Base-by-base conservation (phyloP, 192 early-diverging fungal species). In the Mortierella hygrophila region DNA sequence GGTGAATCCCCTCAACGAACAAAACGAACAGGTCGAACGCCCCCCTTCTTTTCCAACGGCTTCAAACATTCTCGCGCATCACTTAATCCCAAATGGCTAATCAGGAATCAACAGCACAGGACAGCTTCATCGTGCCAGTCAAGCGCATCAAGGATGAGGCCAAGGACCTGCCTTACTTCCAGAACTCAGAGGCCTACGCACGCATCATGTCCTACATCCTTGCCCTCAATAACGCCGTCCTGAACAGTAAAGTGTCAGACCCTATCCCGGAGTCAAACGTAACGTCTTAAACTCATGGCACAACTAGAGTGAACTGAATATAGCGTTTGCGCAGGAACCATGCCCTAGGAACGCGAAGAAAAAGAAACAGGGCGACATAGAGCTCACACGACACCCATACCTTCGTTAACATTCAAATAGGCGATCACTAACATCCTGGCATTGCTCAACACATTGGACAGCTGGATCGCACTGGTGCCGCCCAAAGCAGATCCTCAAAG, bases 391-490 rank as follows among this genome's bases (percentile, higher is more conserved):
- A 11, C 57, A 60, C 72, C 11, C 3, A 10, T 72, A 55, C 72
- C 20, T 72, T 77, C 21, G 79, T 32, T 74, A 29, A 63, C 15
- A 42, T 69, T 49, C 49, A 44, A 60, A 40, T 68, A 93, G 93
- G 70, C 88, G 57, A 88, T 89, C 44, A 81, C 88, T 70, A 86
- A 81, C 71, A 76, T 94, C 21, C 70, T 97, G 72, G 84, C 77
- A 37, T 68, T 97, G 37, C 89, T 99, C 4, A 92, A 96, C 29
- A 89, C 79, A 5, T 68, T 97, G 6, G 91, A 94, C 55, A 52
- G 26, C 29, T 96, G 94, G 94, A 93, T 98, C 38, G 92, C 90
- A 38, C 89, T 93, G n/a, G 93, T 95, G 23, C 98, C 98, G 37
- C 97, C 96, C 44, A 90, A 94, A 46, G 52, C 90, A 38, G 87